Evolutionary conservation across 2,329 filamentous ascomycete species (phyloP), one percentile per base, ranked within the genome.

Genomic region (Penicillium concentricum): DNA sequence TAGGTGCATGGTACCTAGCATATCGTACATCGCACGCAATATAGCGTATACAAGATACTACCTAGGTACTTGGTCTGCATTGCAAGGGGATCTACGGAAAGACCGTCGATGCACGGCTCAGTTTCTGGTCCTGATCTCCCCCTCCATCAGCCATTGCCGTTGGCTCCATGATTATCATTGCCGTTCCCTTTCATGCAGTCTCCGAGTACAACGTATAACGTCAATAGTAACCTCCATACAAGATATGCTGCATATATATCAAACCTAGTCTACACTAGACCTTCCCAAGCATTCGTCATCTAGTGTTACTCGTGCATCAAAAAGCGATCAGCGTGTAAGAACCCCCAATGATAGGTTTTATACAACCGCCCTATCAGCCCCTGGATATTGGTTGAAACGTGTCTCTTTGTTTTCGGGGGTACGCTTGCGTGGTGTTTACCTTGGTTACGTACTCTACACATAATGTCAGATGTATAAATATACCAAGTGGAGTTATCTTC

Each of bases 71-170:
- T 22, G n/a, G 15, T 32, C 13, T 34, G 26, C 20, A 54, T 52
- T 55, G 41, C 54, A 58, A 49, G 45, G 26, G 38, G 43, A 48
- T 47, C 42, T 53, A 38, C 39, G 26, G 18, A 34, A 51, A 43
- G 52, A 45, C 38, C 30, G 30, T 32, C 30, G 30, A 56, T 60
- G 58, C 63, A 62, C 61, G 62, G 58, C 55, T 63, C 55, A 56
- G 45, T 44, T 35, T 51, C 12, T 46, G 55, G 59, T 43, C 37
- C 8, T 44, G 51, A 60, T 60, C 57, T 56, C 57, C 52, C 60
- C 60, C 57, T 63, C 62, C 60, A 61, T 61, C 43, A 41, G 50
- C 53, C 24, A 41, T 35, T 46, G 47, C 41, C 38, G 49, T 44
- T 47, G 42, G 52, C 24, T 58, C 22, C 18, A 42, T 53, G 52